Conservation (phyloP, 1,284 basidiomycete genomes). For the Meripilus lineatus region DNA sequence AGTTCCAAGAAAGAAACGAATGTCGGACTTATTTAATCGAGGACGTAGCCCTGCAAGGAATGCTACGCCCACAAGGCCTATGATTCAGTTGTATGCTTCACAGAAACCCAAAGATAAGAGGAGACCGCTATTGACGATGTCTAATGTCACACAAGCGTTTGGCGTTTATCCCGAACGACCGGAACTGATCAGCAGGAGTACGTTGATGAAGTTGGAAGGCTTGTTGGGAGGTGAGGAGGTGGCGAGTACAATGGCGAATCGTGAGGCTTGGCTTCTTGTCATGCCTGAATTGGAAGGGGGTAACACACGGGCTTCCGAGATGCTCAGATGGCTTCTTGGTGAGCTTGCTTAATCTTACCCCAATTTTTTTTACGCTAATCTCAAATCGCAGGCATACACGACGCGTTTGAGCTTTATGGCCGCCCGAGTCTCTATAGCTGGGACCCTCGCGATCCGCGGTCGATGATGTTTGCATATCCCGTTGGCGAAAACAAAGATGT, state of each 20-base stretch:
- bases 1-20: slow-evolving; percentile 50
- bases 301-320: slow-evolving; percentile 60
- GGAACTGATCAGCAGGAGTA: slow-evolving; percentile 84
- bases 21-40: slow-evolving; percentile 64
- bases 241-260: slow-evolving; percentile 50
- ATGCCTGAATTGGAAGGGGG: slow-evolving; percentile 74
- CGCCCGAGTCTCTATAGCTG: slow-evolving; percentile 80
- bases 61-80: slow-evolving; percentile 34
- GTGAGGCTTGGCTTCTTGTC: slow-evolving; percentile 81
- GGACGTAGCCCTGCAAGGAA: slow-evolving; percentile 27
- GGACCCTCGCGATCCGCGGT: slow-evolving; percentile 75
- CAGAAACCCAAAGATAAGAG: slow-evolving; percentile 68
- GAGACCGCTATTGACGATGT: slow-evolving; percentile 56
- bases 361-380: slow-evolving; percentile 7
- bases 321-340: slow-evolving; percentile 95
- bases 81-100: slow-evolving; percentile 56
- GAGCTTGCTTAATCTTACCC: slow-evolving; percentile 16
- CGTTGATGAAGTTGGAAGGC: slow-evolving; percentile 87
- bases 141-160: slow-evolving; percentile 65
- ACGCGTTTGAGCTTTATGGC: slow-evolving; percentile 85
- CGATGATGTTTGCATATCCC: slow-evolving; percentile 81
- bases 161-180: slow-evolving; percentile 94
- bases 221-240: slow-evolving; percentile 73
- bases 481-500: slow-evolving; percentile 73
- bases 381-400: slow-evolving; percentile 77